Evolutionary conservation across 2,329 filamentous ascomycete genomes (phyloP), one percentile per base, ranked within the genome.

Genomic region (Cylindrodendrum hubeiense): DNA sequence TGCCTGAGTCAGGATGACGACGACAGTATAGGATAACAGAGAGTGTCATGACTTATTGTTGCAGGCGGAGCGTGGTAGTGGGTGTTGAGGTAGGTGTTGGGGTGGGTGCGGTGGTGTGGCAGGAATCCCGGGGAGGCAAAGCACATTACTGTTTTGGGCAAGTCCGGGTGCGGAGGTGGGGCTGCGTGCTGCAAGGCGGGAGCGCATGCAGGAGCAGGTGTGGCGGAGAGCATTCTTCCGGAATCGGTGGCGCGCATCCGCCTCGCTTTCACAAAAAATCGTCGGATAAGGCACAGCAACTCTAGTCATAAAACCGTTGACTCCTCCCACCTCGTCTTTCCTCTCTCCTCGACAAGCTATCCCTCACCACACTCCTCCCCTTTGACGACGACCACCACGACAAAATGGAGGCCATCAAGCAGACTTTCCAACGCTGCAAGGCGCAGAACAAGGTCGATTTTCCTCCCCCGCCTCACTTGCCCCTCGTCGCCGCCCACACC

Each of bases 391-490:
- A 41, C 55, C 39, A 57, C 54, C 58, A 26, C 51, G 53, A 63
- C 77, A 82, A 24, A 50, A 89, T 89, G 87, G 87, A 89, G 70
- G 81, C 76, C 66, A 83, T 89, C 71, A 87, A 85, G 78, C 78
- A 88, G 78, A 87, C 86, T n/a, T 89, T 89, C 74, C 80, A 81
- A 77, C 84, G 81, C 75, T 89, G 86, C 84, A 89, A 89, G 81
- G 85, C 85, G 67, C 81, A 89, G 80, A 84, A 83, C 64, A 80
- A 86, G 79, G 88, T 90, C 79, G 71, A 85, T 82, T 30, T 22
- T 44, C 49, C 55, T 47, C 49, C 47, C 41, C 44, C 34, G 60
- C 67, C 53, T 28, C 26, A 19, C n/a, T 57, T 74, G 68, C 72
- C 76, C 75, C 75, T 75, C 76, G 55, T 66, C 66, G 52, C 28